Base-by-base conservation (phyloP, 257 asterid genomes). In the Gentiana straminea region DNA sequence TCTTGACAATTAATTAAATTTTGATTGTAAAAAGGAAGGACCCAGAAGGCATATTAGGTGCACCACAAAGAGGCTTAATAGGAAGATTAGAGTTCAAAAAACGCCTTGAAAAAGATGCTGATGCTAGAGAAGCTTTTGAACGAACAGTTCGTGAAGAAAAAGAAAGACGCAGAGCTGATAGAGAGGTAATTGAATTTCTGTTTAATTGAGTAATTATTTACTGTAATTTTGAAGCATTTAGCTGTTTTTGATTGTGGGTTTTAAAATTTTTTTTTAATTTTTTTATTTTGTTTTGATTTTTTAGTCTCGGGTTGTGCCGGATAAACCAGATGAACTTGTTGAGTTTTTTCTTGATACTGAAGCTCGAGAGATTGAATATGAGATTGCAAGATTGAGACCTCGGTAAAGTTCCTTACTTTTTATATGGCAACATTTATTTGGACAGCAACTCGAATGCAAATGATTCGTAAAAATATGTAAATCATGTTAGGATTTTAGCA, bases 311-410 rank as follows among this genome's bases (percentile, higher is more conserved):
- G 82, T 64, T 63, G 67, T 81, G 57, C 98, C 98, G 32, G 86
- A 75, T 57, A 66, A 72, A 57, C 63, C 64, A 10, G 94, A 67
- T 33, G 73, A 54, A 63, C 71, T 86, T 68, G 88, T 90, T 1
- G 98, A 90, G 84, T 90, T 73, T 65, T 81, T 90, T 64, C 91
- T 90, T 13, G 96, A 90, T 66, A 90, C 96, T 10, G 98, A 90
- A 75, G 95, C 96, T 41, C 98, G 68, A 70, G 96, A 86, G 71
- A 73, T 90, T 9, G 96, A 90, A 72, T 82, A 73, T 51, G 98
- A 86, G 82, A 82, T 86, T 64, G 93, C 96, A 58, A 75, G 94
- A 74, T 55, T 84, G 70, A 81, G 96, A 69, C 94, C 88, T 24
- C 74, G 88, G 98, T 86, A 41, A 41, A 69, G 81, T 75, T 68